Evolutionary conservation across 208 protist species (phyloP).

Genomic region (Vickermania spadyakhi): DNA sequence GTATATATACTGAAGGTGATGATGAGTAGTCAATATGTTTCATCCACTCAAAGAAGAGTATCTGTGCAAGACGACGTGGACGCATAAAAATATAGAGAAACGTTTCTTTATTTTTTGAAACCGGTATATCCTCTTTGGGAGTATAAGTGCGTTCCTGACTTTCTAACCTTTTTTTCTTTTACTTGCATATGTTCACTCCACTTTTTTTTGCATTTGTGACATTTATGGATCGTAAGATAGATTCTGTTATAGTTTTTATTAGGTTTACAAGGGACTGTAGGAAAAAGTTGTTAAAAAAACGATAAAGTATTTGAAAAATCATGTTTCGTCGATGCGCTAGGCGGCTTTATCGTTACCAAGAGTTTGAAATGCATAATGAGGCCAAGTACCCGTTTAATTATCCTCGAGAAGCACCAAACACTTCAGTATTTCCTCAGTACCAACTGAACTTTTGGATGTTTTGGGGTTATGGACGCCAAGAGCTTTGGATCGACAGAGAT

Average conservation of each 20-base stretch:
- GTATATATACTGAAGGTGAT: slow-evolving; percentile 80
- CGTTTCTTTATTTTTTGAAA: slow-evolving; percentile 2
- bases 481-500: slow-evolving; percentile 79
- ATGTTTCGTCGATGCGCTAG: slow-evolving; percentile 44
- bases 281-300: slow-evolving; percentile 5
- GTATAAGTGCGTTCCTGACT: slow-evolving; percentile 4
- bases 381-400: slow-evolving; percentile 85
- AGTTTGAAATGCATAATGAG: slow-evolving; percentile 83
- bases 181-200: too few relatives aligned
- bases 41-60: too few relatives aligned
- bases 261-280: slow-evolving; percentile 6
- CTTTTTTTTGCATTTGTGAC: too few relatives aligned
- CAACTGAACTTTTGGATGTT: slow-evolving; percentile 88
- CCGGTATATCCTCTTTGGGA: slow-evolving; percentile 2
- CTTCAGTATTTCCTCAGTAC: slow-evolving; percentile 79
- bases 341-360: slow-evolving; percentile 71
- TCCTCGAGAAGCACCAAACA: slow-evolving; percentile 78
- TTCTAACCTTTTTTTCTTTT: too few relatives aligned
- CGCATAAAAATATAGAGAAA: not conserved
- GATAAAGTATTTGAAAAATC: too few relatives aligned
- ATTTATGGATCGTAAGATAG: too few relatives aligned
- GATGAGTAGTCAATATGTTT: slow-evolving; percentile 31
- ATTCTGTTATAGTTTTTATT: too few relatives aligned
- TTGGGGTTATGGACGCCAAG: slow-evolving; percentile 77
- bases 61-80: too few relatives aligned